Percentiles rank a stretch among this genome's conserved stretches.
phyloP scores from a whole-genome alignment of 2,329 filamentous ascomycete species.

The Botryotinia globosa region DNA sequence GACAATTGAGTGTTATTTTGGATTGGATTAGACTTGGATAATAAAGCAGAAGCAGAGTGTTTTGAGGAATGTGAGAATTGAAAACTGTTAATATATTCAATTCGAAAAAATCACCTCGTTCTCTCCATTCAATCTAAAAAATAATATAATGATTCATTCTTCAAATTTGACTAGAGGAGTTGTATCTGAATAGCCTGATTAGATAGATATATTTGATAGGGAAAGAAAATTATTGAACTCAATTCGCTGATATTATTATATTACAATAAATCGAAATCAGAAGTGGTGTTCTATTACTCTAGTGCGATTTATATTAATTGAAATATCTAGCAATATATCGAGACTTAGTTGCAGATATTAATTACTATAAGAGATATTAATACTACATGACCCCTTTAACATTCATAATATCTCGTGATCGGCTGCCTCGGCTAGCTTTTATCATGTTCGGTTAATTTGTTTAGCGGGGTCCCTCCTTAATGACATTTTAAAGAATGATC shows the following conservation, averaged over 20 bases:
- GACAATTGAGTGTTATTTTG: no score
- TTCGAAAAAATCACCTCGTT: no score
- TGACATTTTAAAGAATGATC: no score
- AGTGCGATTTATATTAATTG: background rate
- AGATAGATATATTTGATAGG: no score
- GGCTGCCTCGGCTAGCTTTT: background rate
- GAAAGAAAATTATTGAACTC: rapidly evolving
- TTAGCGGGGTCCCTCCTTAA: background rate
- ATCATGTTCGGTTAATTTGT: background rate
- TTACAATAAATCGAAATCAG: no score
- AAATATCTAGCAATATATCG: background rate
- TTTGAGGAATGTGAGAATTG: no score
- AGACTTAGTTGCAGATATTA: background rate
- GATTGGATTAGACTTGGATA: no score
- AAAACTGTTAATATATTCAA: no score
- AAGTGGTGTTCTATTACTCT: no score
- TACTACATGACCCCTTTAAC: rapidly evolving
- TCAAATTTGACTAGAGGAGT: rapidly evolving
- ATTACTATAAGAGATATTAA: background rate
- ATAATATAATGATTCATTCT: no score
- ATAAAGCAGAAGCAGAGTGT: no score
- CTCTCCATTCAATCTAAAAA: rapidly evolving
- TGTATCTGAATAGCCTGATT: rapidly evolving
- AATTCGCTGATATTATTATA: no score
- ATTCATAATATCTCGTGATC: background rate